phyloP scores from a whole-genome alignment of 768 basidiomycete species.

The Gyrodon lividus region DNA sequence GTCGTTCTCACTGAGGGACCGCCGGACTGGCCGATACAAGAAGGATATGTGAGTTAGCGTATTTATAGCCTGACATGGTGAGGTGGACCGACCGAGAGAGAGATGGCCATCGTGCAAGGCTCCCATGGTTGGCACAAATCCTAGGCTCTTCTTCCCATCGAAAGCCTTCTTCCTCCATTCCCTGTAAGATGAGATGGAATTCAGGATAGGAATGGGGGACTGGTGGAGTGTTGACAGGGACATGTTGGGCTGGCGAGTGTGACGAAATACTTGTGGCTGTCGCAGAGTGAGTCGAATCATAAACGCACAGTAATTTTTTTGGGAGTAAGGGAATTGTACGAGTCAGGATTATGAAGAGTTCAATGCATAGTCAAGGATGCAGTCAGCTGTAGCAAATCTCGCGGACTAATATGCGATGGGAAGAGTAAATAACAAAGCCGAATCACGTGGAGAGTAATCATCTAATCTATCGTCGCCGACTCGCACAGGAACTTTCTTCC shows the following conservation, averaged over 20 bases:
- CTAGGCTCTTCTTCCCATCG: conserved; percentile 63
- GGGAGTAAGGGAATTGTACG: neutral
- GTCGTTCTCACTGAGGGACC: conserved; percentile 76
- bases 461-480: too few species aligned
- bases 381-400: too few species aligned
- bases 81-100: conserved; percentile 68
- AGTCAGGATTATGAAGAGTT: neutral
- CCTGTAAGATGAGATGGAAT: conserved; percentile 59
- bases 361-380: neutral
- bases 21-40: conserved; percentile 54
- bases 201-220: conserved; percentile 48
- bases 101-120: conserved; percentile 94
- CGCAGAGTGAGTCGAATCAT: conserved; percentile 14
- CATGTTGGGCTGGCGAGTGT: conserved; percentile 10
- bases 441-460: too few species aligned
- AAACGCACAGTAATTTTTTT: neutral
- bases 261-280: neutral
- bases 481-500: too few species aligned
- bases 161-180: conserved; percentile 73
- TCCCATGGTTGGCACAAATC: conserved; percentile 98
- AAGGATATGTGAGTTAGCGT: conserved; percentile 1
- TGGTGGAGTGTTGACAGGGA: conserved; percentile 24
- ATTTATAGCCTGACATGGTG: neutral
- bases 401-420: too few species aligned
- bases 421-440: too few species aligned